Percentiles rank a stretch among this genome's conserved stretches.
Conservation (phyloP, 768 basidiomycete species). For the Suillus occidentalis region DNA sequence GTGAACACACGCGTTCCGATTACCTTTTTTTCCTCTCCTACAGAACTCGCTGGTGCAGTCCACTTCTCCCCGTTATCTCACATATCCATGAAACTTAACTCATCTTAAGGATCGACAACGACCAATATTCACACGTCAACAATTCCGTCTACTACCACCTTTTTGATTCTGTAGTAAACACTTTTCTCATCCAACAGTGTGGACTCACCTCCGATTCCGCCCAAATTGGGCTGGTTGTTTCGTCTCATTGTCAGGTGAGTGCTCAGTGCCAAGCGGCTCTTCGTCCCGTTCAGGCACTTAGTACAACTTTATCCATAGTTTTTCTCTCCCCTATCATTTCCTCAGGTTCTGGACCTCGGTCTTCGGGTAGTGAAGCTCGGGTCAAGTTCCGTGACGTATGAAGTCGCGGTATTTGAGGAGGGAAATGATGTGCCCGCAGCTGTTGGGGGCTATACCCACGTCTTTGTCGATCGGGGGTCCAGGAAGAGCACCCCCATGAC, state of each 20-base stretch:
- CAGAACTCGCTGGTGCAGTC: constrained; percentile 64
- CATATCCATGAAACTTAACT: neutral
- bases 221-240: constrained; percentile 75
- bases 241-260: constrained; percentile 67
- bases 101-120: constrained; percentile 75
- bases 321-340: constrained; percentile 73
- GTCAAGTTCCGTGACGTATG: constrained; percentile 75
- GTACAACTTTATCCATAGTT: constrained; percentile 42
- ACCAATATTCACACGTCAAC: constrained; percentile 82
- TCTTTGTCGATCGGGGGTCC: constrained; percentile 68
- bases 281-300: neutral
- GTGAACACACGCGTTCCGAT: constrained; percentile 37
- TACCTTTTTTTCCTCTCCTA: constrained; percentile 63
- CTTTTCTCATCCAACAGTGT: constrained; percentile 71
- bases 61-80: constrained; percentile 7
- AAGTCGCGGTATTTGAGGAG: constrained; percentile 69
- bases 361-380: constrained; percentile 68
- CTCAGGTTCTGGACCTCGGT: constrained; percentile 67
- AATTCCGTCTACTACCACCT: constrained; percentile 80
- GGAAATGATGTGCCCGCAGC: constrained; percentile 33
- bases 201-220: constrained; percentile 51
- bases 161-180: constrained; percentile 81
- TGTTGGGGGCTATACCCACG: constrained; percentile 71
- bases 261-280: neutral
- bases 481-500: constrained; percentile 57